phyloP scores from a whole-genome alignment of 352 stramenopile species.

The Phytophthora pini region DNA sequence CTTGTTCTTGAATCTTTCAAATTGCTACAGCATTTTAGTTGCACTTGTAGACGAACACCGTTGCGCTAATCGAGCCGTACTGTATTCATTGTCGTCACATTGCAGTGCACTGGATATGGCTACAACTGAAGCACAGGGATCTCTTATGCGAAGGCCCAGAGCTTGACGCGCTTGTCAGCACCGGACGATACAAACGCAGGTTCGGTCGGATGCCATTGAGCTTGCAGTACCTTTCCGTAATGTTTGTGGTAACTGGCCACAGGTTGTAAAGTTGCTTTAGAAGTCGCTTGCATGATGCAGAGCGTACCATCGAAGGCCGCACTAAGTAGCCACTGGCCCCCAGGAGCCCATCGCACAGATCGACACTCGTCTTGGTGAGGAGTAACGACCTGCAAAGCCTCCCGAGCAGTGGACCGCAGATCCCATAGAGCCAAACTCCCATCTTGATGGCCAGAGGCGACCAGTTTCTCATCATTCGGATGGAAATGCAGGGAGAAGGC shows the following conservation, averaged over 20 bases:
- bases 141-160: constrained; percentile 57
- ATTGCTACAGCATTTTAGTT: not conserved
- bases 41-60: constrained; percentile 21
- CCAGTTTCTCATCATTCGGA: constrained; percentile 32
- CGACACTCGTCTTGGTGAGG: constrained; percentile 68
- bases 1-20: not conserved
- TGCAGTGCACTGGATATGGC: constrained; percentile 13
- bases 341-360: constrained; percentile 63
- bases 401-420: constrained; percentile 39
- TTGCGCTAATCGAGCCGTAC: constrained; percentile 22
- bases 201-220: constrained; percentile 61
- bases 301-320: constrained; percentile 70
- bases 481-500: constrained; percentile 60
- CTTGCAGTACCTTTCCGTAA: constrained; percentile 72
- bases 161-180: constrained; percentile 72
- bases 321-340: constrained; percentile 65
- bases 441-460: constrained; percentile 69
- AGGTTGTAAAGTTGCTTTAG: constrained; percentile 32
- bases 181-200: constrained; percentile 68
- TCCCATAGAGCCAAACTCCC: constrained; percentile 72
- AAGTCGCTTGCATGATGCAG: constrained; percentile 39
- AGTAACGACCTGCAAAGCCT: constrained; percentile 37
- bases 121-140: constrained; percentile 21
- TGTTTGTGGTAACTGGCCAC: constrained; percentile 65
- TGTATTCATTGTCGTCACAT: constrained; percentile 22